Evolutionary conservation across 768 basidiomycete genomes (phyloP).

Genomic region (Auriculariales sp.): DNA sequence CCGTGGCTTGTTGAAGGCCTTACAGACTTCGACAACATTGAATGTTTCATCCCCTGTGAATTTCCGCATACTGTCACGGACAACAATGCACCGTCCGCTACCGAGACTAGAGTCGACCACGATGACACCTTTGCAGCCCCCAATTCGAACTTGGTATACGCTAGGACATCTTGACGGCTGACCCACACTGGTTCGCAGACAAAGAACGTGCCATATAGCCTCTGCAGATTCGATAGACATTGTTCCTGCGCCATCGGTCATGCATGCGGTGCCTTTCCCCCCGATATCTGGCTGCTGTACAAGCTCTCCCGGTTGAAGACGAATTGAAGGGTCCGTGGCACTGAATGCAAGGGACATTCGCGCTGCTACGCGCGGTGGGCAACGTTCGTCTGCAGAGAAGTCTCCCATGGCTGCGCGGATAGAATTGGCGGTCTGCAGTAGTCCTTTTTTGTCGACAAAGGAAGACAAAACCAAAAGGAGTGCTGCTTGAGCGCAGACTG

Average conservation of each 20-base stretch:
- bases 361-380: constrained; percentile 58
- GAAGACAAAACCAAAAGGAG: constrained; percentile 51
- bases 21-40: constrained; percentile 44
- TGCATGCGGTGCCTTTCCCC: constrained; percentile 28
- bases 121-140: constrained; percentile 51
- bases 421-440: constrained; percentile 23
- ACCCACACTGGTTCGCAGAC: constrained; percentile 20
- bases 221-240: constrained; percentile 43
- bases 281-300: constrained; percentile 12
- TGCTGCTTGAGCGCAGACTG: constrained; percentile 58
- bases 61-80: constrained; percentile 55
- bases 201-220: constrained; percentile 27
- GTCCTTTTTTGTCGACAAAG: constrained; percentile 23
- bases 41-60: constrained; percentile 30
- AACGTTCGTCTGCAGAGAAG: constrained; percentile 32
- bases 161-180: constrained; percentile 23
- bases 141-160: constrained; percentile 47
- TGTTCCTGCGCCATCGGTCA: constrained; percentile 61
- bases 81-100: constrained; percentile 33
- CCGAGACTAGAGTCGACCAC: constrained; percentile 39
- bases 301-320: constrained; percentile 22
- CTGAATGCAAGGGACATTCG: constrained; percentile 64
- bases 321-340: constrained; percentile 46
- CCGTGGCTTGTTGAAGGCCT: constrained; percentile 45
- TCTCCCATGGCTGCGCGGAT: constrained; percentile 44